Evolutionary conservation across 495 filamentous ascomycete genomes (phyloP).

Genomic region (Trichodelitschia bisporula): DNA sequence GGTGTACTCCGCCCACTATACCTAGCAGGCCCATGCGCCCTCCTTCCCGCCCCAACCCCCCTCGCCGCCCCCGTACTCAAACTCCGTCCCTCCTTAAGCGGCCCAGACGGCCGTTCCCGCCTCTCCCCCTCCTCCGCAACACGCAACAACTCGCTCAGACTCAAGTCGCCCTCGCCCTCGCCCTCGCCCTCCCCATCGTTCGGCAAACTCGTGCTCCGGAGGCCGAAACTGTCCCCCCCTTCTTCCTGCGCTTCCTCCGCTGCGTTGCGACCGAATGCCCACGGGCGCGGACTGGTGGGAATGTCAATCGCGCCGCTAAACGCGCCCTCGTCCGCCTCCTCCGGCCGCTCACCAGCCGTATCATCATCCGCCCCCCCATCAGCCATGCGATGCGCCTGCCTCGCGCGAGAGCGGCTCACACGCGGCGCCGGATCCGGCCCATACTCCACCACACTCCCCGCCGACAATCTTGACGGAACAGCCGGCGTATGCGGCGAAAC

Average conservation of each 20-base stretch:
- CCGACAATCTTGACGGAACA: constrained; percentile 75
- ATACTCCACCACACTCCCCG: constrained; percentile 65
- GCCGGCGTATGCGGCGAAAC: constrained; percentile 83
- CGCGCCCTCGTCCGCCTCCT: constrained; percentile 2
- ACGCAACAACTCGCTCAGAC: background rate
- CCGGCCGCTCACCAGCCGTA: background rate
- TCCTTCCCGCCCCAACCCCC: constrained; percentile 2
- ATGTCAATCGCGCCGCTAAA: constrained; percentile 56
- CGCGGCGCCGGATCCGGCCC: constrained; percentile 5
- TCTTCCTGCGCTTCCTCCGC: constrained; percentile 24
- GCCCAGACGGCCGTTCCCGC: background rate
- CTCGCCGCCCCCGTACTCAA: background rate
- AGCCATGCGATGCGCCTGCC: constrained; percentile 2
- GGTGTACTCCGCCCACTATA: constrained; percentile 13
- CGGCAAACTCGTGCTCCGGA: constrained; percentile 52
- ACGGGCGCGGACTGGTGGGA: constrained; percentile 46
- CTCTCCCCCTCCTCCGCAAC: background rate
- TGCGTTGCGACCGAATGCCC: constrained; percentile 29
- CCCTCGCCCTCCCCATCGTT: constrained; percentile 28
- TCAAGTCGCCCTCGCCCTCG: background rate
- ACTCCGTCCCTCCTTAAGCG: background rate
- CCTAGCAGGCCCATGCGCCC: constrained; percentile 8
- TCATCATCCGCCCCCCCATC: background rate
- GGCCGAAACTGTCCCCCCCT: constrained; percentile 34
- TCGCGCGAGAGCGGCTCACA: constrained; percentile 7